Conservation (phyloP, 257 asterid species). For the Nicotiana obtusifolia region DNA sequence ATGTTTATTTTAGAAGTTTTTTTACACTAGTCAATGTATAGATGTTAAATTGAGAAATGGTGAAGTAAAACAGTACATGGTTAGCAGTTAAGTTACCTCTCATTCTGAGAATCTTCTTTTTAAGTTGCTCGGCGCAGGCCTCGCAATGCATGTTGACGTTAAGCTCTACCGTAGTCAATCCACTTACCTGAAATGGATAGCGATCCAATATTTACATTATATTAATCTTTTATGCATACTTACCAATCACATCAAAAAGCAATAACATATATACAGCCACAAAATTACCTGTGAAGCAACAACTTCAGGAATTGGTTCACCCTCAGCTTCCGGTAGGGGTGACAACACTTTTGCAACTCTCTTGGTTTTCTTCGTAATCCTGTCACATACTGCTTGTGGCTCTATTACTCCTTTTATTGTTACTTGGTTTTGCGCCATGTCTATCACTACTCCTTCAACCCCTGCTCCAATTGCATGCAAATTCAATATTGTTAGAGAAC, state of each 20-base stretch:
- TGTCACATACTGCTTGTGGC: conserved; percentile 64
- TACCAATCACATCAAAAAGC: neutral
- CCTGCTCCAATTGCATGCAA: conserved; percentile 26
- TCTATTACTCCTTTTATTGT: conserved; percentile 75
- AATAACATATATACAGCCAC: neutral
- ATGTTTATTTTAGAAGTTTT: too few species aligned
- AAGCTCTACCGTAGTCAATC: conserved; percentile 53
- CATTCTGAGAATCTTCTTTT: conserved; percentile 82
- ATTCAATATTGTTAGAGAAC: neutral
- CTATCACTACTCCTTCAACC: conserved; percentile 57
- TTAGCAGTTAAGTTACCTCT: conserved; percentile 38
- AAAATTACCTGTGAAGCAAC: conserved; percentile 68
- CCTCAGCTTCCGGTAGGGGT: conserved; percentile 61
- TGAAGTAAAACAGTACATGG: too few species aligned
- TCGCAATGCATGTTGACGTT: conserved; percentile 85
- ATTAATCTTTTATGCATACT: neutral
- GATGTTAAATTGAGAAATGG: too few species aligned
- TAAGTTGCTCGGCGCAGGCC: conserved; percentile 82
- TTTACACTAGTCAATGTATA: neutral
- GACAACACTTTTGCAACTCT: conserved; percentile 60
- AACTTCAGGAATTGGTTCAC: conserved; percentile 65
- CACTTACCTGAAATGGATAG: conserved; percentile 44
- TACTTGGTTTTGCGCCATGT: conserved; percentile 64
- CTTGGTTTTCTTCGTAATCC: conserved; percentile 55
- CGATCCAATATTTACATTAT: neutral